A percentile compares a stretch with the other conserved stretches of the same genome.
These are phyloP conservation scores for Alternaria hordeiaustralica DNA, from an alignment of 2,329 filamentous ascomycete species.

Conservation along the genomic window DNA sequence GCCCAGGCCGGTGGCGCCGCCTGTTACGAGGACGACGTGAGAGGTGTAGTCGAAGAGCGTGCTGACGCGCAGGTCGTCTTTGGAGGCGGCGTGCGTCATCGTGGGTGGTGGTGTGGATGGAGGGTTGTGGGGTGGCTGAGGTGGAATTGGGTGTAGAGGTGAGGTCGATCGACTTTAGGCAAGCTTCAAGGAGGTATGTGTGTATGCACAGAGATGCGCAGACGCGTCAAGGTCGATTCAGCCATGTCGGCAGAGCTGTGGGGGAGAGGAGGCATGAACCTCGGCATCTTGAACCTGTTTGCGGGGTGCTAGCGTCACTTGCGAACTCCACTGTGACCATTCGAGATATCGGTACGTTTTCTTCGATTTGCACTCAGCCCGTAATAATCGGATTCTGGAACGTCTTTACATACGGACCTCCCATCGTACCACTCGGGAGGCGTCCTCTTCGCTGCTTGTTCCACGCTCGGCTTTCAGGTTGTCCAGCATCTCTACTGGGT, in stretches of 20 bases:
- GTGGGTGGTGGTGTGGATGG: background rate
- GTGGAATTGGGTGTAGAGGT: background rate
- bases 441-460: background rate
- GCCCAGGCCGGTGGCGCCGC: constrained; percentile 59
- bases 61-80: constrained; percentile 42
- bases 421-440: background rate
- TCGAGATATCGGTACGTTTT: background rate
- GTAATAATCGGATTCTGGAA: background rate
- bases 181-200: background rate
- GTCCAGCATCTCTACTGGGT: background rate
- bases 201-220: background rate
- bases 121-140: background rate
- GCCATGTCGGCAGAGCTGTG: constrained; percentile 19
- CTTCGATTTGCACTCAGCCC: background rate
- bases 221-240: background rate
- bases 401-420: background rate
- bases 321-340: background rate
- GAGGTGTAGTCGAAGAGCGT: constrained; percentile 45
- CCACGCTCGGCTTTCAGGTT: constrained; percentile 3
- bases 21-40: constrained; percentile 58
- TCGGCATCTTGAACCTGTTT: constrained; percentile 19
- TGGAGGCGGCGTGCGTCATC: constrained; percentile 41
- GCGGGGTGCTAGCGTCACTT: constrained; percentile 9
- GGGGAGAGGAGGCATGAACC: constrained; percentile 23
- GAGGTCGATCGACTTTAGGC: background rate